phyloP scores from a whole-genome alignment of 192 early-diverging fungal species.

The Coemansia sp. region DNA sequence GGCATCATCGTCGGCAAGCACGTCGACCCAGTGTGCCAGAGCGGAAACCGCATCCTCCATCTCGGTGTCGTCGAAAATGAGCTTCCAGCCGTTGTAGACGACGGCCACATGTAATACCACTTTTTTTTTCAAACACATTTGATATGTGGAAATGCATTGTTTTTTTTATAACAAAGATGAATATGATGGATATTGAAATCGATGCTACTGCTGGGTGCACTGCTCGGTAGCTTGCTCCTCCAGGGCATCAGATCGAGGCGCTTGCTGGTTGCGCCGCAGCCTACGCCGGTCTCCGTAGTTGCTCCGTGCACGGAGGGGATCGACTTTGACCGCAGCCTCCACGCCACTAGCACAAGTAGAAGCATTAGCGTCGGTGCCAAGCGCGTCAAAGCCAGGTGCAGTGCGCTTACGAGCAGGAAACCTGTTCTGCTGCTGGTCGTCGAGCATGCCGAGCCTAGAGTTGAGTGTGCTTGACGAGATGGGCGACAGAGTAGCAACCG shows the following conservation, averaged over 20 bases:
- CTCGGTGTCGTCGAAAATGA: constrained; percentile 72
- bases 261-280: constrained; percentile 46
- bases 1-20: constrained; percentile 85
- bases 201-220: constrained; percentile 46
- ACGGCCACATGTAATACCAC: constrained; percentile 58
- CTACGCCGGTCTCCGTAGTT: constrained; percentile 51
- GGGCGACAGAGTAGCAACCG: constrained; percentile 33
- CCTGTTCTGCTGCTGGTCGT: constrained; percentile 9
- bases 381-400: constrained; percentile 10
- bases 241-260: constrained; percentile 26
- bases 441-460: constrained; percentile 14
- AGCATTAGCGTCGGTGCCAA: not conserved
- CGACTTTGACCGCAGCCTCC: constrained; percentile 18
- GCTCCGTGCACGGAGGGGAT: constrained; percentile 33
- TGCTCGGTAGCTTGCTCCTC: constrained; percentile 52
- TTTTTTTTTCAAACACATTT: not conserved
- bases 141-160: constrained; percentile 38
- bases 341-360: not conserved
- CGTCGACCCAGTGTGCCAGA: constrained; percentile 86
- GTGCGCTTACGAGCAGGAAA: constrained; percentile 48
- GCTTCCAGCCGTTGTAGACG: constrained; percentile 60
- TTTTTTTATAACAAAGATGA: not conserved
- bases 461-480: constrained; percentile 44
- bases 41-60: constrained; percentile 85
- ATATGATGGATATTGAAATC: not conserved